Conservation (phyloP, 192 early-diverging fungal genomes). For the Diversispora epigaea region DNA sequence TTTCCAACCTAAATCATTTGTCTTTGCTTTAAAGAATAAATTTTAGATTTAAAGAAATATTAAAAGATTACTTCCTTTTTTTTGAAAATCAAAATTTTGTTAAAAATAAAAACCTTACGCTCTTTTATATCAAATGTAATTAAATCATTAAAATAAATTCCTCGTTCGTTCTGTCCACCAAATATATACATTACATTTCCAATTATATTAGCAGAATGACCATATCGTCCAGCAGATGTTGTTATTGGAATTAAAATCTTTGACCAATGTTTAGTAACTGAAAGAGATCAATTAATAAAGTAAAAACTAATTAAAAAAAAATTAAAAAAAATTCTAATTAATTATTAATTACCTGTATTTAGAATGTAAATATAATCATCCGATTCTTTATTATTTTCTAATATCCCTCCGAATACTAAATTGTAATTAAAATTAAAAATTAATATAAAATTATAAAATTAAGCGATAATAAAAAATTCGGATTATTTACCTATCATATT, state of each 20-base stretch:
- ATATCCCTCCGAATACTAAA: slow-evolving; percentile 46
- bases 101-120: neutral
- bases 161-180: slow-evolving; percentile 45
- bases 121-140: slow-evolving; percentile 48
- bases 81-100: neutral
- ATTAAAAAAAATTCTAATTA: slow-evolving; percentile 14
- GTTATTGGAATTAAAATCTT: slow-evolving; percentile 34
- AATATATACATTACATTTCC: slow-evolving; percentile 52
- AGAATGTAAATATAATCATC: slow-evolving; percentile 44
- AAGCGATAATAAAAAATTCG: neutral
- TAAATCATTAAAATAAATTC: slow-evolving; percentile 50
- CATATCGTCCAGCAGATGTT: slow-evolving; percentile 39
- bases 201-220: slow-evolving; percentile 49
- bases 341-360: slow-evolving; percentile 36
- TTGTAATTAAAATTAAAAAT: neutral
- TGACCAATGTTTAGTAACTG: slow-evolving; percentile 40
- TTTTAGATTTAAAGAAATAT: neutral
- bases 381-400: slow-evolving; percentile 34
- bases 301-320: neutral
- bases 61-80: neutral
- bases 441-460: neutral
- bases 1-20: slow-evolving; percentile 18
- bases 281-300: neutral
- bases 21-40: slow-evolving; percentile 8
- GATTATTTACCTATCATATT: slow-evolving; percentile 18